These are phyloP conservation scores for Xylaria sp. DNA, from an alignment of 2,329 filamentous ascomycete species.

Conservation along the genomic window DNA sequence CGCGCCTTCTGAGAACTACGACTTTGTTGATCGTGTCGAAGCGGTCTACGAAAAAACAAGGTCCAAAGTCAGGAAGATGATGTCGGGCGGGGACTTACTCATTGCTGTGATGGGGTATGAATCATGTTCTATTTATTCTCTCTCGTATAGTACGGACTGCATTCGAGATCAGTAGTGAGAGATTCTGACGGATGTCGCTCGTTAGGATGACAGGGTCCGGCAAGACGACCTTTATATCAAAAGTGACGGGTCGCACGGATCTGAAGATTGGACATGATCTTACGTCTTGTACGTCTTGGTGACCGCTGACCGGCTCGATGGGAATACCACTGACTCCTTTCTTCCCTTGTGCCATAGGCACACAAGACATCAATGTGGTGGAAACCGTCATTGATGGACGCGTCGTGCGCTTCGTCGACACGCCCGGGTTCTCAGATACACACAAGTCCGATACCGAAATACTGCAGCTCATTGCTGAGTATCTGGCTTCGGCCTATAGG, in stretches of 20 bases:
- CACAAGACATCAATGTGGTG: conserved; percentile 29
- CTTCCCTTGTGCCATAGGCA: conserved; percentile 21
- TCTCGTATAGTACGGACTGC: neutral
- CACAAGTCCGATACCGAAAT: conserved; percentile 40
- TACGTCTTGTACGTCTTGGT: conserved; percentile 27
- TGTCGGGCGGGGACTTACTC: conserved; percentile 14
- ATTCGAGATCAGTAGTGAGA: neutral
- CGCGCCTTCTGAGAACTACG: neutral
- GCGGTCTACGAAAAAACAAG: conserved; percentile 16
- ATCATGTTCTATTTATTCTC: neutral
- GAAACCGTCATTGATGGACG: conserved; percentile 28
- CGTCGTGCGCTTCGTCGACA: conserved; percentile 38
- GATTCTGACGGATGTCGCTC: neutral
- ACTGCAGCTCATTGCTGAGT: conserved; percentile 38
- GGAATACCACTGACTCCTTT: neutral
- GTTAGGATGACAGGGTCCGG: conserved; percentile 34
- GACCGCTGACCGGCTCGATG: neutral
- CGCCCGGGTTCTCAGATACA: conserved; percentile 45
- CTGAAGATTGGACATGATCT: conserved; percentile 33
- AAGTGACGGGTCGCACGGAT: conserved; percentile 30
- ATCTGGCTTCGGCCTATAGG: conserved; percentile 32
- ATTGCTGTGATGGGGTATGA: conserved; percentile 25
- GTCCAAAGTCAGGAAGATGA: conserved; percentile 13
- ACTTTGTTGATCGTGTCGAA: neutral
- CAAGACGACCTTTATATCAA: conserved; percentile 37